Evolutionary conservation across 768 basidiomycete genomes (phyloP).

Genomic region (Strobilomyces dryophilus): DNA sequence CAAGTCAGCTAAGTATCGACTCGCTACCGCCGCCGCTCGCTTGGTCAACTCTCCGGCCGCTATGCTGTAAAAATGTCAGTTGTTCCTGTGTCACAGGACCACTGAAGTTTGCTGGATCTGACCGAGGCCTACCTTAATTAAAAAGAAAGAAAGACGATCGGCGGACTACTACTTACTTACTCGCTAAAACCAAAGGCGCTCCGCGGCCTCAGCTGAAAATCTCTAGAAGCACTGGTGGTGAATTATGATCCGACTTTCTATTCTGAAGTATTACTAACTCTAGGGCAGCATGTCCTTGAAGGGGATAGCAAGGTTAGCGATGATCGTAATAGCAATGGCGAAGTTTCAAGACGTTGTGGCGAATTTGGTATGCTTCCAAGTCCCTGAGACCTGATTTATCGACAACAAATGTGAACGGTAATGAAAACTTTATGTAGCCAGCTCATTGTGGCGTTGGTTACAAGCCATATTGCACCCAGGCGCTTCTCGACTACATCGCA

Average conservation of each 20-base stretch:
- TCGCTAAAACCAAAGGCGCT: background rate
- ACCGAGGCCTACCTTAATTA: no score
- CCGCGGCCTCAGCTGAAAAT: background rate
- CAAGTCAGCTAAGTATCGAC: no score
- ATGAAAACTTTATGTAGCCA: background rate
- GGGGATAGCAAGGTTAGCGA: background rate
- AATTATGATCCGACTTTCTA: background rate
- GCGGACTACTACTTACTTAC: background rate
- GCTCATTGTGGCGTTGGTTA: background rate
- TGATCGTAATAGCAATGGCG: constrained; percentile 10
- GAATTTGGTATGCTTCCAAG: background rate
- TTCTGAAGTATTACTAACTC: constrained; percentile 1
- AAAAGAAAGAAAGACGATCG: background rate
- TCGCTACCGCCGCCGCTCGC: no score
- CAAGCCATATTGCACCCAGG: background rate
- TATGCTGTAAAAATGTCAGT: no score
- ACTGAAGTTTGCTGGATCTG: no score
- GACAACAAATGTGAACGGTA: background rate
- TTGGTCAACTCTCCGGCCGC: no score
- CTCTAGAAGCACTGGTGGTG: background rate
- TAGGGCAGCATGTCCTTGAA: background rate
- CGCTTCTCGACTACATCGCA: background rate
- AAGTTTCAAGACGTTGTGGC: constrained; percentile 7
- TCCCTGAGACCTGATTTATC: background rate
- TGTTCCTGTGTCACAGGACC: no score